Conservation (phyloP, 768 basidiomycete genomes). For the Cubamyces sp. region DNA sequence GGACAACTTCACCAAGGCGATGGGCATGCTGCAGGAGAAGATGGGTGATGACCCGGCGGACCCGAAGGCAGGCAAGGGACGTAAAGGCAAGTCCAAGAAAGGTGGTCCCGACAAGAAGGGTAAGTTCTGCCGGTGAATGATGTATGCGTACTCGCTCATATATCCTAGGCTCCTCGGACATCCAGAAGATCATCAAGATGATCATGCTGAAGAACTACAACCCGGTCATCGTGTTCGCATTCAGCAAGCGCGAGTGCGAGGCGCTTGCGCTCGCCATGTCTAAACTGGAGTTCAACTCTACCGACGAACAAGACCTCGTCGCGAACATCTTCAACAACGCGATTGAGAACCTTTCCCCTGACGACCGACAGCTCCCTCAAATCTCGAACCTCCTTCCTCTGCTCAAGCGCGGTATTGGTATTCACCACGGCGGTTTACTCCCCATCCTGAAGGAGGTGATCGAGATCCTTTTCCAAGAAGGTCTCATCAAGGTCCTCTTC, state of each 20-base stretch:
- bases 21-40: constrained; percentile 87
- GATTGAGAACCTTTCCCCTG: constrained; percentile 82
- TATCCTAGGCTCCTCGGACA: constrained; percentile 79
- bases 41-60: constrained; percentile 93
- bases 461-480: constrained; percentile 98
- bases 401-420: constrained; percentile 93
- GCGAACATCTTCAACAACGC: constrained; percentile 92
- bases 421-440: constrained; percentile 96
- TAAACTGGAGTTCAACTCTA: constrained; percentile 94
- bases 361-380: constrained; percentile 90
- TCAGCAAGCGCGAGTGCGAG: constrained; percentile 98
- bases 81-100: constrained; percentile 91
- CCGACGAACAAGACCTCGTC: constrained; percentile 89
- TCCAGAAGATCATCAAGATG: constrained; percentile 97
- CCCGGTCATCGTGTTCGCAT: constrained; percentile 97
- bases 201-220: constrained; percentile 98
- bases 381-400: constrained; percentile 92
- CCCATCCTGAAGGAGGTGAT: constrained; percentile 99
- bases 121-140: constrained; percentile 34
- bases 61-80: constrained; percentile 79
- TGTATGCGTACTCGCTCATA: constrained; percentile 10
- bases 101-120: constrained; percentile 89
- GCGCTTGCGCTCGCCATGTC: constrained; percentile 86
- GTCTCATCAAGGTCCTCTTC: constrained; percentile 96
- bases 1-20: constrained; percentile 97